Percentiles rank a stretch among this genome's conserved stretches.
Conservation (phyloP, 75 land plant genomes). For the Pseudotsuga menziesii region DNA sequence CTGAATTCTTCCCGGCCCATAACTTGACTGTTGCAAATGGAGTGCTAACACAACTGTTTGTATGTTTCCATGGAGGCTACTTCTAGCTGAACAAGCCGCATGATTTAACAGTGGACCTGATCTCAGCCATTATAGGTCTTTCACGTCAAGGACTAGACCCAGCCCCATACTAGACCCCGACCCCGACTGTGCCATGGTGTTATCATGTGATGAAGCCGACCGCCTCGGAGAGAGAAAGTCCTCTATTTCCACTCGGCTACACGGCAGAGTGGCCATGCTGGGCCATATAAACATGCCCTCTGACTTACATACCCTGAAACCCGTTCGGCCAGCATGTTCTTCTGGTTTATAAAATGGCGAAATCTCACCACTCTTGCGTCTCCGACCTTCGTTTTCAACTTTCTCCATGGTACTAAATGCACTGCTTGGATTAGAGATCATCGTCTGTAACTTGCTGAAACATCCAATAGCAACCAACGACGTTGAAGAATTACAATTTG, state of each 20-base stretch:
- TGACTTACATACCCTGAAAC: slow-evolving; percentile 67
- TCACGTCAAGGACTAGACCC: too few species aligned
- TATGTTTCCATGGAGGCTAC: too few species aligned
- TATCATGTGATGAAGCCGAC: too few species aligned
- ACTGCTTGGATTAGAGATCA: neutral
- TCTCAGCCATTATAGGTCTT: too few species aligned
- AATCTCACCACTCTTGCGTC: neutral
- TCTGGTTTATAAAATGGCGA: neutral
- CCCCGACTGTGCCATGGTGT: too few species aligned
- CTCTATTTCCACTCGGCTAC: neutral
- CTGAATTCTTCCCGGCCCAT: too few species aligned
- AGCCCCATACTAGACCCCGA: too few species aligned
- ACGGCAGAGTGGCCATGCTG: slow-evolving; percentile 18
- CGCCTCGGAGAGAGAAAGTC: neutral
- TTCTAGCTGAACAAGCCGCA: too few species aligned
- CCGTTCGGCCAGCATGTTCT: slow-evolving; percentile 20
- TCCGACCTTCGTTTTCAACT: neutral
- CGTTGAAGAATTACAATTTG: neutral
- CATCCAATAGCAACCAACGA: neutral
- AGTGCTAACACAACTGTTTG: too few species aligned
- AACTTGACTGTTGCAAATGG: too few species aligned
- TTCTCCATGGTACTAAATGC: too few species aligned
- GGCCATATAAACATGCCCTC: slow-evolving; percentile 71
- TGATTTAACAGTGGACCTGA: too few species aligned
- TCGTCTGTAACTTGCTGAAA: neutral